Evolutionary conservation across 2,329 filamentous ascomycete genomes (phyloP).

Genomic region (Eurotiales sp.): DNA sequence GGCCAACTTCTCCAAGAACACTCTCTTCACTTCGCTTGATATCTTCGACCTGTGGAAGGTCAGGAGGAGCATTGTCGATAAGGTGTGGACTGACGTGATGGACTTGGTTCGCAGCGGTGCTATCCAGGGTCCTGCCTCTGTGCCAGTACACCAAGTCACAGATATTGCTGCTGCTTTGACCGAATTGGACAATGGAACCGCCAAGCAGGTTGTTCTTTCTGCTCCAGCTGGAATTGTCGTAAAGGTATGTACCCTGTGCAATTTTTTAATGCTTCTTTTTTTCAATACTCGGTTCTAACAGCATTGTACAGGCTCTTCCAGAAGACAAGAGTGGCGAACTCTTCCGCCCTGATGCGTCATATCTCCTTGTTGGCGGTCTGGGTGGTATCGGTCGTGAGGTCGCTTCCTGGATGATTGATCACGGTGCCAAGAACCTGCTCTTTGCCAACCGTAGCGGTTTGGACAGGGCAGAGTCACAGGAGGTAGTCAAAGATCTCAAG

Average conservation of each 20-base stretch:
- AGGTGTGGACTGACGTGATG: no score
- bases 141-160: no score
- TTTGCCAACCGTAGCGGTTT: slow-evolving; percentile 2
- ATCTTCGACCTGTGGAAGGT: neutral
- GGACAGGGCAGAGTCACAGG: neutral
- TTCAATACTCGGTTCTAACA: neutral
- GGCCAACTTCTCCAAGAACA: slow-evolving; percentile 1
- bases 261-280: slow-evolving; percentile 5
- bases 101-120: no score
- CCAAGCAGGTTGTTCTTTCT: no score
- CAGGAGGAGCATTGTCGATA: neutral
- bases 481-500: neutral
- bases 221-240: no score
- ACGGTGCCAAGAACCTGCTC: slow-evolving; percentile 31
- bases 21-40: neutral
- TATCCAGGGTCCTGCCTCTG: no score
- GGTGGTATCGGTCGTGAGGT: slow-evolving; percentile 38
- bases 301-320: slow-evolving; percentile 4
- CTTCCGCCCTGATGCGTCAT: slow-evolving; percentile 20
- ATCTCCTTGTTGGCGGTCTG: slow-evolving; percentile 38
- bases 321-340: neutral
- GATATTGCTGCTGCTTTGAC: no score
- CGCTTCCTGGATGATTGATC: slow-evolving; percentile 32
- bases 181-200: no score
- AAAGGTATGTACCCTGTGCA: no score